These are phyloP conservation scores for Trypanosoma theileri DNA, from an alignment of 208 protist genomes.

Conservation along the genomic window DNA sequence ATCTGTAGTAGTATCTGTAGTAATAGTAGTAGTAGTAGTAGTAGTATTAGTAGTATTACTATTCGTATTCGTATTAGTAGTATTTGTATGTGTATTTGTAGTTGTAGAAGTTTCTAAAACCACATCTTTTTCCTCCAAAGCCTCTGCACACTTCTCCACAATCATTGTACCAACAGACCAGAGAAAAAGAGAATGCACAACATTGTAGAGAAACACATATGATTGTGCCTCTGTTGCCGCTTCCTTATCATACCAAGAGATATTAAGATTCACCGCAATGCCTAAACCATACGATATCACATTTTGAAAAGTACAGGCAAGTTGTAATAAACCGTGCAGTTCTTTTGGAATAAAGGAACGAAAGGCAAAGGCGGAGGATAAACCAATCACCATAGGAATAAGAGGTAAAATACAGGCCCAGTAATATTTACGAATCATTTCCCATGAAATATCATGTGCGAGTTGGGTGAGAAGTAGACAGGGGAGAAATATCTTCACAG, in stretches of 20 bases:
- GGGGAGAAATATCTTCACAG: slow-evolving; percentile 29
- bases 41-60: background rate
- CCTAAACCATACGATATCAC: slow-evolving; percentile 42
- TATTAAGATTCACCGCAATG: slow-evolving; percentile 37
- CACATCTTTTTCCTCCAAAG: slow-evolving; percentile 6
- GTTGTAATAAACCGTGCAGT: slow-evolving; percentile 34
- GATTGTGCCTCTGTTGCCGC: slow-evolving; percentile 29
- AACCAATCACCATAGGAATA: slow-evolving; percentile 42
- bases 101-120: background rate
- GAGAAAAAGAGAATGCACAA: slow-evolving; percentile 39
- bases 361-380: slow-evolving; percentile 20
- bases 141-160: slow-evolving; percentile 33
- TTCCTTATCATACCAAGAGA: slow-evolving; percentile 33
- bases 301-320: slow-evolving; percentile 54
- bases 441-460: slow-evolving; percentile 28
- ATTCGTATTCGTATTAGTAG: background rate
- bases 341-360: slow-evolving; percentile 23
- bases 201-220: slow-evolving; percentile 50
- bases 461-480: slow-evolving; percentile 26
- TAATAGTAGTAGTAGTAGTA: background rate
- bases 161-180: slow-evolving; percentile 47
- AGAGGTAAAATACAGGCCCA: slow-evolving; percentile 51
- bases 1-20: background rate
- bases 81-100: background rate
- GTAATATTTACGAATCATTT: slow-evolving; percentile 40